Evolutionary conservation across 306 rosid species (phyloP).

Genomic region (Prunus davidiana): DNA sequence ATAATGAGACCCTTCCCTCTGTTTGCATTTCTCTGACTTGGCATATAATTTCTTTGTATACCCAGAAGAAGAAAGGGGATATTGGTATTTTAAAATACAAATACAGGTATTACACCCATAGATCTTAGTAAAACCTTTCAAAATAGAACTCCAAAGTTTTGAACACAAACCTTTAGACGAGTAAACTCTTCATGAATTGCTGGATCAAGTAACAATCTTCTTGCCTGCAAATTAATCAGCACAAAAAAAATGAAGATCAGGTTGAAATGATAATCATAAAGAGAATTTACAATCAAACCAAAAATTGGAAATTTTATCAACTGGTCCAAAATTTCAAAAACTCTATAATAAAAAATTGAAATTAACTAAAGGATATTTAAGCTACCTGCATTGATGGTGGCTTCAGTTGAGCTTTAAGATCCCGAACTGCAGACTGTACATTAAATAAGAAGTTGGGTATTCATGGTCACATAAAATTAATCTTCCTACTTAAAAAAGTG

Average conservation of each 20-base stretch:
- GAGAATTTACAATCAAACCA: constrained; percentile 7
- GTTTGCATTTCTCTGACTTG: background rate
- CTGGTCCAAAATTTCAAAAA: background rate
- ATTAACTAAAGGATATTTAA: constrained; percentile 2
- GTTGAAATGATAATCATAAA: background rate
- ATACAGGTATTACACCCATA: background rate
- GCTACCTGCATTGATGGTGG: constrained; percentile 94
- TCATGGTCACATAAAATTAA: background rate
- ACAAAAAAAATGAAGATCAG: background rate
- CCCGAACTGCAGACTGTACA: constrained; percentile 83
- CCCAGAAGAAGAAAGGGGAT: background rate
- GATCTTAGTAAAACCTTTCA: no score
- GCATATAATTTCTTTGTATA: background rate
- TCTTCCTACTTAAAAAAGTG: background rate
- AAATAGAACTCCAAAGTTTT: background rate
- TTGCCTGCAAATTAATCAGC: constrained; percentile 53
- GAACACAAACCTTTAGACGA: constrained; percentile 68
- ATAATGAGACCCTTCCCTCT: background rate
- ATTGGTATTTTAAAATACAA: background rate
- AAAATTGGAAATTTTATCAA: background rate
- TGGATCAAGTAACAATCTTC: constrained; percentile 85
- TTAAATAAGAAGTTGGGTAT: constrained; percentile 14
- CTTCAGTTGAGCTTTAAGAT: constrained; percentile 81
- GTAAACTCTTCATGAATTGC: constrained; percentile 93
- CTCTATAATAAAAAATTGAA: background rate